A percentile compares a stretch with the other conserved stretches of the same genome.
Conservation (phyloP, 2,329 filamentous ascomycete genomes). For the Hymenoscyphus fructigenus region DNA sequence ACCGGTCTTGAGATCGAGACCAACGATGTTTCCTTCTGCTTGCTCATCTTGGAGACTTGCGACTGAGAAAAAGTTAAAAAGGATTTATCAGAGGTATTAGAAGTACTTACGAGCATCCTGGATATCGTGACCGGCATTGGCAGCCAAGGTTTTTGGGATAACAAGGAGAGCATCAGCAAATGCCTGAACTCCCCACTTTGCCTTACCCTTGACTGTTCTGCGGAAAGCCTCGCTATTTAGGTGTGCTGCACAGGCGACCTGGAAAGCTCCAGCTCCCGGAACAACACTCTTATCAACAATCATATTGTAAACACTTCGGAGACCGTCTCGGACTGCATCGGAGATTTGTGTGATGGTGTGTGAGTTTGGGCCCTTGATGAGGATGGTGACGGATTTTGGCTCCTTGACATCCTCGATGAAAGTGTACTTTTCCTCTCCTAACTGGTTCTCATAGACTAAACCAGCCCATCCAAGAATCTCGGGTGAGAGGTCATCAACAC, state of each 20-base stretch:
- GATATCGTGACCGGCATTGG: constrained; percentile 94
- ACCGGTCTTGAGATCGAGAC: constrained; percentile 81
- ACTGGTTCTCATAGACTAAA: constrained; percentile 92
- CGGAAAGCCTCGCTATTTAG: constrained; percentile 82
- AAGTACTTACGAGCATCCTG: constrained; percentile 80
- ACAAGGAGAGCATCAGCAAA: constrained; percentile 93
- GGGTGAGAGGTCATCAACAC: constrained; percentile 85
- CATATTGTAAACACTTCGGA: constrained; percentile 98
- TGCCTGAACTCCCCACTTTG: constrained; percentile 90
- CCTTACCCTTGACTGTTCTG: constrained; percentile 95
- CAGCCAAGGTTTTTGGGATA: constrained; percentile 95
- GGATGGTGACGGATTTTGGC: constrained; percentile 92
- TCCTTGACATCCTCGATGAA: constrained; percentile 99
- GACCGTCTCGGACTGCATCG: constrained; percentile 90
- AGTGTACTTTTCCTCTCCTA: constrained; percentile 98
- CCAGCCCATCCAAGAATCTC: constrained; percentile 95
- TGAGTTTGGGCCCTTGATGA: constrained; percentile 96
- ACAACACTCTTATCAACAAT: constrained; percentile 98
- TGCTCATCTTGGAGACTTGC: constrained; percentile 84
- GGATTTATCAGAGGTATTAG: constrained; percentile 19
- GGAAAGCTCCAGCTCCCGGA: constrained; percentile 91
- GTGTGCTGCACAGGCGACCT: constrained; percentile 86
- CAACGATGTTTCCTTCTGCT: constrained; percentile 79
- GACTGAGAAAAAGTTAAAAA: constrained; percentile 51
- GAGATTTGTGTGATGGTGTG: constrained; percentile 97